Conservation (phyloP, 2,329 filamentous ascomycete genomes). For the Zarea fungicola region DNA sequence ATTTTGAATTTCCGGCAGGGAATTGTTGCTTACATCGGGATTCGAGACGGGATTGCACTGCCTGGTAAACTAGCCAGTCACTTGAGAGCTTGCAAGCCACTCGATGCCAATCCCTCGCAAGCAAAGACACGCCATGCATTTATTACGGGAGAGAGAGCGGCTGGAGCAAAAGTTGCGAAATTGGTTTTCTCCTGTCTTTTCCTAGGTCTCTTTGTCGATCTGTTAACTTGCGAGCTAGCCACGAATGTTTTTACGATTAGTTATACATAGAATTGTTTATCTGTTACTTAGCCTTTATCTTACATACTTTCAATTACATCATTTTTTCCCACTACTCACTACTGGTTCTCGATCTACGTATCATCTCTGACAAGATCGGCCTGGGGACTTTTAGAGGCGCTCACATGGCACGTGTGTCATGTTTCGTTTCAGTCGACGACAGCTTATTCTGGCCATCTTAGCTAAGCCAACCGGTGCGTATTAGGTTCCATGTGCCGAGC, state of each 20-base stretch:
- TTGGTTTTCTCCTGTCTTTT: neutral
- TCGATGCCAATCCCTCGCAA: neutral
- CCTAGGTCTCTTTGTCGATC: constrained; percentile 2
- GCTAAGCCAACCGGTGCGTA: constrained; percentile 2
- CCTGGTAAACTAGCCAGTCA: too few species aligned
- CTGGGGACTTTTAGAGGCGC: too few species aligned
- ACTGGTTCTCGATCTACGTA: too few species aligned
- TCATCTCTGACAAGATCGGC: constrained; percentile 1
- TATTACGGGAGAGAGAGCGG: neutral
- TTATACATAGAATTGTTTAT: constrained; percentile 1
- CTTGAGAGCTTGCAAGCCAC: constrained; percentile 1
- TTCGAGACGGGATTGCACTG: constrained; percentile 1
- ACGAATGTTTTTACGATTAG: neutral
- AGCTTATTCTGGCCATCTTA: constrained; percentile 4
- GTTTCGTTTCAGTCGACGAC: too few species aligned
- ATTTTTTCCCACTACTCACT: neutral
- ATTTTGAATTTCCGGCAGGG: neutral
- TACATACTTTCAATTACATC: neutral
- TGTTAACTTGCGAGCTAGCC: neutral
- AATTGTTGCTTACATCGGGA: constrained; percentile 8
- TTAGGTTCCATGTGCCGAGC: neutral
- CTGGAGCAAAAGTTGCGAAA: neutral
- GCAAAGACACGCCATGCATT: neutral
- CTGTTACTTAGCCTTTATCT: neutral
- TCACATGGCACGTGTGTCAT: too few species aligned